These are phyloP conservation scores for Oryza meridionalis DNA, from an alignment of 176 grass and related monocot genomes.

Conservation along the genomic window DNA sequence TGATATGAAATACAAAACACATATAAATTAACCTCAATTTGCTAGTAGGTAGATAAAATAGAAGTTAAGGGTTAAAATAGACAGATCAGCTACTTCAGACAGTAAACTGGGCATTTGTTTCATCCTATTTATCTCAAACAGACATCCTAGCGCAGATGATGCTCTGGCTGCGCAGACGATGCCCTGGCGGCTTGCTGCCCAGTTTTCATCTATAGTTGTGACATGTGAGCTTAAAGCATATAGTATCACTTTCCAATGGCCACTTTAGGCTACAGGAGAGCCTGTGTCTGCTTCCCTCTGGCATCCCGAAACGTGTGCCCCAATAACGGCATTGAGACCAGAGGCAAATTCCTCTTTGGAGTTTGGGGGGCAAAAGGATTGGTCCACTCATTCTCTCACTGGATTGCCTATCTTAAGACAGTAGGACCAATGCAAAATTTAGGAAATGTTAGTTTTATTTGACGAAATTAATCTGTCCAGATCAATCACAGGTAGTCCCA, in stretches of 20 bases:
- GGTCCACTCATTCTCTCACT: constrained; percentile 19
- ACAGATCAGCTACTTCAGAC: too few relatives aligned
- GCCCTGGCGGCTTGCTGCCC: not conserved
- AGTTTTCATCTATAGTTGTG: not conserved
- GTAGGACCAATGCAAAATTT: constrained; percentile 13
- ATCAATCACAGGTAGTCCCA: constrained; percentile 4
- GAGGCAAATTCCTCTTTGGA: constrained; percentile 53
- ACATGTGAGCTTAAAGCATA: constrained; percentile 14
- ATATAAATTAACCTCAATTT: too few relatives aligned
- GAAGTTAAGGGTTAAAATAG: too few relatives aligned
- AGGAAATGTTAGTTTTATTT: constrained; percentile 28
- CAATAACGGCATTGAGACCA: constrained; percentile 61
- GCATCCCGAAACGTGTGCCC: constrained; percentile 63
- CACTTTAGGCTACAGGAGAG: constrained; percentile 55
- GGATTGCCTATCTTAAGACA: not conserved
- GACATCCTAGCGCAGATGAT: not conserved
- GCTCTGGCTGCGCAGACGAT: not conserved
- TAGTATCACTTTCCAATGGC: constrained; percentile 34
- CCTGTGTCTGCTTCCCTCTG: constrained; percentile 53
- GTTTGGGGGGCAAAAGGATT: constrained; percentile 17
- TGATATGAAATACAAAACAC: too few relatives aligned
- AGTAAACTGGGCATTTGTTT: too few relatives aligned
- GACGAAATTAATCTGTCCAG: constrained; percentile 7
- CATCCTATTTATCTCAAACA: not conserved
- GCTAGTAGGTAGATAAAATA: too few relatives aligned